phyloP scores from a whole-genome alignment of 352 stramenopile genomes.

The Phytophthora constricta region DNA sequence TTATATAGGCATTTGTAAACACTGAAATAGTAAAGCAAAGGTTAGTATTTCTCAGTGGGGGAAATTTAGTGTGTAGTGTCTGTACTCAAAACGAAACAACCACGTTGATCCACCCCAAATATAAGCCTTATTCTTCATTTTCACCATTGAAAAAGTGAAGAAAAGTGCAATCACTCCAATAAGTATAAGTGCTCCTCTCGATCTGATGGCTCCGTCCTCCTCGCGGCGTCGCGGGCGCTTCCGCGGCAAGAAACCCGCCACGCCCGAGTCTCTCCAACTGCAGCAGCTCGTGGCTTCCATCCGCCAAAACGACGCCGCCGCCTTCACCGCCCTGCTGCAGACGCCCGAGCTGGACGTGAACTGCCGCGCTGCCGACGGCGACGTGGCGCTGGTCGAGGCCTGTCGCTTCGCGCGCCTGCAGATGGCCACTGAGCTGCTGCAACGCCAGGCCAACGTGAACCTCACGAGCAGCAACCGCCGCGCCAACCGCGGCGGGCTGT shows the following conservation, averaged over 20 bases:
- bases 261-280: neutral
- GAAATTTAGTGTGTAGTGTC: no score
- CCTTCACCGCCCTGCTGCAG: constrained; percentile 36
- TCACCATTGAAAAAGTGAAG: no score
- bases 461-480: constrained; percentile 37
- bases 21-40: no score
- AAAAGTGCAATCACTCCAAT: no score
- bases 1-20: no score
- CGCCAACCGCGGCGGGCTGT: constrained; percentile 45
- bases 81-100: no score
- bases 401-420: constrained; percentile 59
- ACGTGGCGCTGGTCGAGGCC: constrained; percentile 57
- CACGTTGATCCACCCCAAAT: no score
- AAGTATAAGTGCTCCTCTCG: no score
- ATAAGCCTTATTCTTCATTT: no score
- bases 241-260: neutral
- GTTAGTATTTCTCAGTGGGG: no score
- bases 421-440: constrained; percentile 49
- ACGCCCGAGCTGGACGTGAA: constrained; percentile 47
- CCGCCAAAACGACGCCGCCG: constrained; percentile 25
- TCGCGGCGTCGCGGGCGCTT: neutral
- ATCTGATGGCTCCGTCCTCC: neutral
- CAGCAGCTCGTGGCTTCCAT: constrained; percentile 38
- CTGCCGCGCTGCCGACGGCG: constrained; percentile 39
- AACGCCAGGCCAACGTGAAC: constrained; percentile 48